Percentiles rank a stretch among this genome's conserved stretches.
These are phyloP conservation scores for Skeletonema marinoi DNA, from an alignment of 108 stramenopile species.

Conservation along the genomic window DNA sequence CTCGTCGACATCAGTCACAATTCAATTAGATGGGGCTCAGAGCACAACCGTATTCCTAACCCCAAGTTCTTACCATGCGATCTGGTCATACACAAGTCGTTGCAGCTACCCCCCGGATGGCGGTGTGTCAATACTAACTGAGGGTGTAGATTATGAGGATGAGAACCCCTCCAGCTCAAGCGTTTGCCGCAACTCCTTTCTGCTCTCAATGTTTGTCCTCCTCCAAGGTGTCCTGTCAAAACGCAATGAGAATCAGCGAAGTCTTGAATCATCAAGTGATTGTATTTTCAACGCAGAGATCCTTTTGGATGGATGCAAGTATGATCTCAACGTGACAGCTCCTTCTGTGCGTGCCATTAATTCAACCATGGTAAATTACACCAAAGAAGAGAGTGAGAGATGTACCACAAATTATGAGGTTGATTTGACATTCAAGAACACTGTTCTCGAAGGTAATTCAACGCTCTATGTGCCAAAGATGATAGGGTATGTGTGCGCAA, in stretches of 20 bases:
- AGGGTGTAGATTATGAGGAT: not conserved
- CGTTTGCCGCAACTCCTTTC: not conserved
- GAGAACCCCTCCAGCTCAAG: not conserved
- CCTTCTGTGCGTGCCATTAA: slow-evolving; percentile 5
- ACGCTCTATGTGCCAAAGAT: slow-evolving; percentile 3
- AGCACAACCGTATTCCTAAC: slow-evolving; percentile 7
- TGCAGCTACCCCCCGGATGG: slow-evolving; percentile 5
- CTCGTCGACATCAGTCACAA: not conserved
- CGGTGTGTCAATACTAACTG: not conserved
- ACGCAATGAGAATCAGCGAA: not conserved
- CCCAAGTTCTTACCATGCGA: slow-evolving; percentile 21
- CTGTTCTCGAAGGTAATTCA: not conserved
- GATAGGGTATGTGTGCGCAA: not conserved
- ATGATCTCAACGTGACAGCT: slow-evolving; percentile 16
- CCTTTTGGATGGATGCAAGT: slow-evolving; percentile 12
- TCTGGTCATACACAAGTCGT: slow-evolving; percentile 24
- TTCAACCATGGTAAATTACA: slow-evolving; percentile 1
- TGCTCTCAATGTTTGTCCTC: not conserved
- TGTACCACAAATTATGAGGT: slow-evolving; percentile 25
- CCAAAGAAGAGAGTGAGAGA: not conserved
- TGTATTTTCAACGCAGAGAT: slow-evolving; percentile 24
- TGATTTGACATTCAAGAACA: slow-evolving; percentile 11
- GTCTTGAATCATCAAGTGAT: not conserved
- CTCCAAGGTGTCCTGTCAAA: slow-evolving; percentile 2
- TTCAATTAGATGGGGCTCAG: not conserved